A percentile compares a stretch with the other conserved stretches of the same genome.
These are phyloP conservation scores for Elongisporangium undulatum DNA, from an alignment of 352 stramenopile genomes.

Conservation along the genomic window DNA sequence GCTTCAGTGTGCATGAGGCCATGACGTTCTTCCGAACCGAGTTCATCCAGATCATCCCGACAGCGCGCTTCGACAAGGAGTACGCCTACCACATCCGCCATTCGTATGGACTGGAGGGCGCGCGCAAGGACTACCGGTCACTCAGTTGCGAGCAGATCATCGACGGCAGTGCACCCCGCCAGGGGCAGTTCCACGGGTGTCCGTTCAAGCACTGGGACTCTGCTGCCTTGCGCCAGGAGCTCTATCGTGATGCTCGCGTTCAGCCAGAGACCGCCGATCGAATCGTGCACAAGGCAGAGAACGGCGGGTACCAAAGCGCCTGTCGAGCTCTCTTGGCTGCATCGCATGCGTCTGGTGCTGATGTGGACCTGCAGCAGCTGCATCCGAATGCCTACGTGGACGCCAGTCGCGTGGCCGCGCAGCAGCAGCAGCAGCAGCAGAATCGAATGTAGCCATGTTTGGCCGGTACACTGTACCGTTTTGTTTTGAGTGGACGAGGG, in stretches of 20 bases:
- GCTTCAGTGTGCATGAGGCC: conserved; percentile 72
- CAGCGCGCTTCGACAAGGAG: conserved; percentile 74
- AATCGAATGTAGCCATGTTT: conserved; percentile 3
- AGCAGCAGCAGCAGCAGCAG: no score
- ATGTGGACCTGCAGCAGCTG: conserved; percentile 3
- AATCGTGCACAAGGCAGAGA: conserved; percentile 27
- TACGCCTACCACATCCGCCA: conserved; percentile 88
- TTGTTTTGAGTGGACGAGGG: not conserved
- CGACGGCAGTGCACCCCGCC: conserved; percentile 25
- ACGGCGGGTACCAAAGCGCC: conserved; percentile 32
- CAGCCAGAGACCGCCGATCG: conserved; percentile 10
- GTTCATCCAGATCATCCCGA: conserved; percentile 55
- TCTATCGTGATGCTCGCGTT: conserved; percentile 24
- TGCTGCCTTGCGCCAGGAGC: conserved; percentile 30
- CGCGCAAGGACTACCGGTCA: conserved; percentile 64
- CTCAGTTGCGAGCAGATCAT: conserved; percentile 61
- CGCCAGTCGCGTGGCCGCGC: conserved; percentile 23
- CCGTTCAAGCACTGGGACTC: conserved; percentile 76
- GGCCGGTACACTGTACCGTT: not conserved
- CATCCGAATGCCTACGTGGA: conserved; percentile 60
- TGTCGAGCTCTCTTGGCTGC: conserved; percentile 48
- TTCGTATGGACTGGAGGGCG: conserved; percentile 80
- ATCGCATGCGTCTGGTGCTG: conserved; percentile 14
- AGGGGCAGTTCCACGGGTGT: conserved; percentile 79
- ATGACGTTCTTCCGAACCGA: conserved; percentile 73